Evolutionary conservation across 106 monocot species (phyloP), one percentile per base, ranked within the genome.

Genomic region (Narthecium ossifragum): DNA sequence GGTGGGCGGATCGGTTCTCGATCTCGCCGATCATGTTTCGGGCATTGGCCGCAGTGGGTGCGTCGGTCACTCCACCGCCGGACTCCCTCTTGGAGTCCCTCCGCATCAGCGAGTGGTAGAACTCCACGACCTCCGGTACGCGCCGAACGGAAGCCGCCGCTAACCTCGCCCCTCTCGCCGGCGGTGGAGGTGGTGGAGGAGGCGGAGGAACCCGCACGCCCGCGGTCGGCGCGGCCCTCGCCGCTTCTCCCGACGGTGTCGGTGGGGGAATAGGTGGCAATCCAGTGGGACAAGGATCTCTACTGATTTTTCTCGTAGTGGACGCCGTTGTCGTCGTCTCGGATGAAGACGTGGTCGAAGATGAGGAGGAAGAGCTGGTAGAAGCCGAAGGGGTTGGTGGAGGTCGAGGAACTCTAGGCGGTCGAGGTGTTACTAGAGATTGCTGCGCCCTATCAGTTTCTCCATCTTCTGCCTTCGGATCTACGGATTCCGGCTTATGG

Each of bases 21-120:
- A 91, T 98, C 73, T 98, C 96, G 24, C 96, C 96, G 72, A 98
- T 90, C 96, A 98, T 98, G 78, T 82, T 75, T 47, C 90, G 63
- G 15, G 90, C 63, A 23, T 58, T 81, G 12, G 83, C 73, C 20
- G 75, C 71, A 31, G 81, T 45, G 14, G 68, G 67, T 2, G 39
- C 58, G 40, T 75, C 86, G 27, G 69, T 24, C 0, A 39, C 41
- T 11, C 84, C 83, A 33, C 59, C 52, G 26, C 68, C 73, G 21
- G 65, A 41, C 29, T 87, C 81, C 68, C 78, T 60, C 78, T 71
- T 90, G 10, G 90, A 78, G 38, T 98, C 96, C 29, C 96, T 55
- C 53, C 87, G 57, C 96, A 98, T 91, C 51, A 98, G 47, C 15
- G 96, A 87, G 58, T 91, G 96, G 73, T 98, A 98, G 60, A 98